phyloP scores from a whole-genome alignment of 2,329 filamentous ascomycete species.

The Sarocladium kiliense region DNA sequence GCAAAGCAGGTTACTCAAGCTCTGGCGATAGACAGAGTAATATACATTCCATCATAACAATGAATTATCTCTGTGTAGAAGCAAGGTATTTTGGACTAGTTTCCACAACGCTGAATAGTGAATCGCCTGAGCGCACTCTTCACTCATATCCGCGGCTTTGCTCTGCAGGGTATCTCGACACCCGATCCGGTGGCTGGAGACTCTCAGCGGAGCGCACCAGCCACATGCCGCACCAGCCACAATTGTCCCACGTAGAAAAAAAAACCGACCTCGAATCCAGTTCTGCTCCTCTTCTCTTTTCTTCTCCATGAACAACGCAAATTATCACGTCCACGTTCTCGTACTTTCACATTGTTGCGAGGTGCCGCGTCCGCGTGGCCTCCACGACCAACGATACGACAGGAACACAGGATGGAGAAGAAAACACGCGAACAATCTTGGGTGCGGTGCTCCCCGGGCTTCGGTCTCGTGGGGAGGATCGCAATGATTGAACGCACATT shows the following conservation, averaged over 20 bases:
- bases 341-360: constrained; percentile 36
- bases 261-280: constrained; percentile 11
- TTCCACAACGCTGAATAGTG: too few species aligned
- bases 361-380: constrained; percentile 33
- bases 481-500: constrained; percentile 57
- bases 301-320: constrained; percentile 43
- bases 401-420: constrained; percentile 47
- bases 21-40: too few species aligned
- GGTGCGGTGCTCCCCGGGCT: constrained; percentile 48
- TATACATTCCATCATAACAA: too few species aligned
- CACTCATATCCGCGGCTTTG: too few species aligned
- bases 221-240: neutral
- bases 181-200: neutral
- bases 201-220: neutral
- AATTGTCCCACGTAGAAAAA: constrained; percentile 4
- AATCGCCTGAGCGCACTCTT: too few species aligned
- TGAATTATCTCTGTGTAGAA: too few species aligned
- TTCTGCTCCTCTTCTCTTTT: constrained; percentile 22
- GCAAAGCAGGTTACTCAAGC: too few species aligned
- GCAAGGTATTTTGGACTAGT: too few species aligned
- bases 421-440: constrained; percentile 50
- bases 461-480: constrained; percentile 44
- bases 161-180: neutral
- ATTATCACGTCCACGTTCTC: constrained; percentile 34
- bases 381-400: constrained; percentile 43